These are phyloP conservation scores for Artemisia annua DNA, from an alignment of 129 eudicot species.

Conservation along the genomic window DNA sequence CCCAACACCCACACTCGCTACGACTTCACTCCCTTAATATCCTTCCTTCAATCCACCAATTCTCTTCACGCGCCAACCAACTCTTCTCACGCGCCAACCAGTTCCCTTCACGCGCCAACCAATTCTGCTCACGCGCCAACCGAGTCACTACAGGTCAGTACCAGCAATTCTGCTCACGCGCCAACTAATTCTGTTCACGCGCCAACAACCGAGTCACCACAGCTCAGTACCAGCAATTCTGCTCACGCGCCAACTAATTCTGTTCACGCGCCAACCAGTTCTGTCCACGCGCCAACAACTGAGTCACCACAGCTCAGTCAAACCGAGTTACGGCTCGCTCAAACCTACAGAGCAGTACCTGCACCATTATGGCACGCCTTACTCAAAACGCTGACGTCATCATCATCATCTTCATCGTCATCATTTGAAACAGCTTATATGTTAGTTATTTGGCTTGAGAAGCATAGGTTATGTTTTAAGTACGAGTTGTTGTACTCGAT, in stretches of 20 bases:
- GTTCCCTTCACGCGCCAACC: too few species aligned
- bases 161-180: too few species aligned
- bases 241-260: conserved; percentile 40
- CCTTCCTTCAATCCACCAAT: conserved; percentile 51
- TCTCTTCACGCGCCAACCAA: conserved; percentile 3
- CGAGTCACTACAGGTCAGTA: too few species aligned
- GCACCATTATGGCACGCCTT: conserved; percentile 87
- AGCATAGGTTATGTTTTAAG: conserved; percentile 76
- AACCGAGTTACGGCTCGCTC: conserved; percentile 73
- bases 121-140: too few species aligned
- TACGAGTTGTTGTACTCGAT: conserved; percentile 81
- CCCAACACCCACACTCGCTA: conserved; percentile 50
- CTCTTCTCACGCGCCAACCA: too few species aligned
- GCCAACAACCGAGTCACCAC: too few species aligned
- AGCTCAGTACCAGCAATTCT: too few species aligned
- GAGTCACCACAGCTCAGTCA: not conserved
- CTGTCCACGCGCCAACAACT: too few species aligned
- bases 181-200: too few species aligned
- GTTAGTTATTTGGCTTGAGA: conserved; percentile 74
- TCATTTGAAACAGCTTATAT: conserved; percentile 43
- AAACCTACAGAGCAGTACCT: conserved; percentile 81
- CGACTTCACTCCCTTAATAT: conserved; percentile 84
- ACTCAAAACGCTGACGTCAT: conserved; percentile 53
- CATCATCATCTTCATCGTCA: conserved; percentile 40
- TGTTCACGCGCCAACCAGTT: too few species aligned